Evolutionary conservation across 2,329 filamentous ascomycete genomes (phyloP), one percentile per base, ranked within the genome.

Genomic region (Talaromyces sp.): DNA sequence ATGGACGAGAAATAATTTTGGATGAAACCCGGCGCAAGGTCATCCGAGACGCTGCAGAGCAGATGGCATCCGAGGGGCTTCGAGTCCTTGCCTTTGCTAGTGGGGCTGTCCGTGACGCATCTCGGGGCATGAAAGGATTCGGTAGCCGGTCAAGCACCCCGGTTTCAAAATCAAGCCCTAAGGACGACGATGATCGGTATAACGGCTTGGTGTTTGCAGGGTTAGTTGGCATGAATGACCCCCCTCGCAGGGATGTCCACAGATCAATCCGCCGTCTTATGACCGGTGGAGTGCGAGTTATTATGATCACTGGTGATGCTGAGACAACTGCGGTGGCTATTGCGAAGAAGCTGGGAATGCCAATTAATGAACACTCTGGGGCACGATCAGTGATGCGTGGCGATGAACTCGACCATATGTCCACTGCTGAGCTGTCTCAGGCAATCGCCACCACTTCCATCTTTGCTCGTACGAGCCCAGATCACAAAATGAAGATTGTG

Each of bases 251-350:
- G 60, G 91, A 91, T 39, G 94, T 99, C 8, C 89, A 91, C 61
- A 87, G 88, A 58, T 91, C 93, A 5, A 97, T 99, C 62, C 84
- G 90, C 62, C 87, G 89, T 56, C 78, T 99, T 50, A 93, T 97
- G 87, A 86, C 91, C 44, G 94, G 94, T 49, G 93, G 93, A 35
- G 94, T 99, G 57, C 94, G 91, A 71, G 90, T 99, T 43, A 95
- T 99, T 64, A 99, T 99, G 94, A 97, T 99, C 62, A 99, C 94
- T 9, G 94, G 94, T 53, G 94, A 99, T 71, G 91, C 94, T 14
- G 91, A 97, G 70, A 91, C 91, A 1, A 99, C 94, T 2, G 94
- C 94, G 2, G 81, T 97, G 41, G 94, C 94, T 0, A 97, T 99
- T 69, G 94, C 90, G 27, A 90, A 84, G 72, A 93, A 96, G 67